Conservation (phyloP, 352 stramenopile genomes). For the Phytophthora sojae region DNA sequence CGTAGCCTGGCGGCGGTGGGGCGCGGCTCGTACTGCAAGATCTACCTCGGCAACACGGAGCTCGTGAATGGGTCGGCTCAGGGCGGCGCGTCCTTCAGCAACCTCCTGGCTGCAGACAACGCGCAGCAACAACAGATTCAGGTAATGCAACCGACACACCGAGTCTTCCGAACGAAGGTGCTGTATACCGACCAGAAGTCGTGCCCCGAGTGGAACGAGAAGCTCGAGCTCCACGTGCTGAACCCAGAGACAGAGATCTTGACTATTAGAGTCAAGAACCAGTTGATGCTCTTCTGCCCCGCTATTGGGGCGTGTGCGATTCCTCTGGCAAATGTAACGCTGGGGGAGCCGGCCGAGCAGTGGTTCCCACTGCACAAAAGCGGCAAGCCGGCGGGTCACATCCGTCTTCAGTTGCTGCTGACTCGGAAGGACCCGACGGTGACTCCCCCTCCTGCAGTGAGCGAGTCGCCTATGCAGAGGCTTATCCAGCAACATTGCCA, state of each 20-base stretch:
- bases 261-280: slow-evolving; percentile 73
- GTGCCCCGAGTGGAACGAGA: slow-evolving; percentile 74
- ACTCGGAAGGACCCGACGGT: slow-evolving; percentile 20
- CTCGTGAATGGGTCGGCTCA: slow-evolving; percentile 50
- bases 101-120: slow-evolving; percentile 18
- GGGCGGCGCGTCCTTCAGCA: slow-evolving; percentile 36
- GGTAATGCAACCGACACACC: slow-evolving; percentile 33
- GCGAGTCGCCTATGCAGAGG: slow-evolving; percentile 37
- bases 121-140: not conserved
- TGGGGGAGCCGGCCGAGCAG: slow-evolving; percentile 60
- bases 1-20: slow-evolving; percentile 54
- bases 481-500: slow-evolving; percentile 32
- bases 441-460: slow-evolving; percentile 14
- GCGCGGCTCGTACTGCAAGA: slow-evolving; percentile 67
- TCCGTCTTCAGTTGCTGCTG: slow-evolving; percentile 63
- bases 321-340: slow-evolving; percentile 49
- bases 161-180: slow-evolving; percentile 68
- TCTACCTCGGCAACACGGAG: slow-evolving; percentile 67
- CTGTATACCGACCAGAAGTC: slow-evolving; percentile 45
- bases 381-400: slow-evolving; percentile 44
- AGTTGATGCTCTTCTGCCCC: slow-evolving; percentile 67
- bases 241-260: slow-evolving; percentile 63
- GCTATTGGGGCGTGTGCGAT: slow-evolving; percentile 66
- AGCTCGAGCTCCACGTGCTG: slow-evolving; percentile 68
- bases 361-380: slow-evolving; percentile 69